These are phyloP conservation scores for Verbascum thapsus DNA, from an alignment of 257 asterid genomes.

Conservation along the genomic window DNA sequence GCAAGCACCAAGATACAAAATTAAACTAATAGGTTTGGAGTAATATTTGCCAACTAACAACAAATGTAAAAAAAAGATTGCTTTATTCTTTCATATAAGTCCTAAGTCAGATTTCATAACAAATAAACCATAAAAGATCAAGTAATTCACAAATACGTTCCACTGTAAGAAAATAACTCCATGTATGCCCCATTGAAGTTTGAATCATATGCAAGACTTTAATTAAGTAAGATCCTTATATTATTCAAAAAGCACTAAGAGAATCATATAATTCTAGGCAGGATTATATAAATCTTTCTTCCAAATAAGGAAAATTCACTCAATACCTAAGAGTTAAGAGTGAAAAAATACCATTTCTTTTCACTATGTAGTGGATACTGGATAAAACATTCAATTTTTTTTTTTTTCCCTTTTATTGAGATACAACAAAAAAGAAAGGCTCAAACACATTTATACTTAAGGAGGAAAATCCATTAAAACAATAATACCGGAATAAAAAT, in stretches of 20 bases:
- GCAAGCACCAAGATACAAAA: constrained; percentile 13
- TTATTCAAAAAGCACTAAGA: too few species aligned
- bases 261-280: too few species aligned
- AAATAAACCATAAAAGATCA: background rate
- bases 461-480: constrained; percentile 16
- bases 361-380: constrained; percentile 1
- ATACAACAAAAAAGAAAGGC: background rate
- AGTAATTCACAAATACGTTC: background rate
- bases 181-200: too few species aligned
- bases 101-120: background rate
- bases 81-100: background rate
- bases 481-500: constrained; percentile 24
- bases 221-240: background rate
- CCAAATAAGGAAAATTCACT: constrained; percentile 18
- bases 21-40: background rate
- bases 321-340: background rate
- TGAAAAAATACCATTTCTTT: background rate
- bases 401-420: background rate
- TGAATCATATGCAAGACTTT: constrained; percentile 2
- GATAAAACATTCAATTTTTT: background rate
- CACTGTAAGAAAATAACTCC: too few species aligned
- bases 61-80: constrained; percentile 1
- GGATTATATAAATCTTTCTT: constrained; percentile 14
- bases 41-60: constrained; percentile 12
- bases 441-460: background rate